Percentiles rank a stretch among this genome's conserved stretches.
Evolutionary conservation across 139 green algal species (phyloP).

Genomic region (Ostreobium quekettii): DNA sequence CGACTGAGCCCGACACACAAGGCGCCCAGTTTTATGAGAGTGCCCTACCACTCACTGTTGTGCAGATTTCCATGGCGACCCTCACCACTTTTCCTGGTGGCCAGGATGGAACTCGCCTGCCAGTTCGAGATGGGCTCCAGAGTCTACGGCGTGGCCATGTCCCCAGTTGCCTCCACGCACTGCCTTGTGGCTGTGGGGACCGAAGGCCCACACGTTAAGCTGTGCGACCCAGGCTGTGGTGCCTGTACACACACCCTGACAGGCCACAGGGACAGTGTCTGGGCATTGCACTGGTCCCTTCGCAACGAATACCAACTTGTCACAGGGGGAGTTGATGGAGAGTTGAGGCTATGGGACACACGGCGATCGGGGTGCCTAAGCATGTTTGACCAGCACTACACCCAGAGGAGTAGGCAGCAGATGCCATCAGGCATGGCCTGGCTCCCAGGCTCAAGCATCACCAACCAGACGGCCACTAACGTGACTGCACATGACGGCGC

Average conservation of each 20-base stretch:
- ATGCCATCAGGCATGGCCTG: neutral
- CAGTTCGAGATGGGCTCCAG: conserved; percentile 49
- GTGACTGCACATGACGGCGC: conserved; percentile 29
- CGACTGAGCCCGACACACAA: no score
- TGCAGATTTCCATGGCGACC: neutral
- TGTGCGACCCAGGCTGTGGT: conserved; percentile 64
- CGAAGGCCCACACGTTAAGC: conserved; percentile 38
- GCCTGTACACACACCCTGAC: conserved; percentile 61
- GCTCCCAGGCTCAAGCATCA: neutral
- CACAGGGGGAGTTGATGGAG: conserved; percentile 24
- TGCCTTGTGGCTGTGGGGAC: conserved; percentile 51
- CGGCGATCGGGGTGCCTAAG: conserved; percentile 43
- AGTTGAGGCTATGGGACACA: conserved; percentile 72
- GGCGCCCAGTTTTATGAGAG: no score
- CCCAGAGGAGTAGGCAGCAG: conserved; percentile 17
- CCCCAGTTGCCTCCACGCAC: conserved; percentile 38
- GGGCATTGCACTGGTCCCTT: conserved; percentile 56
- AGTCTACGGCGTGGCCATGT: conserved; percentile 64
- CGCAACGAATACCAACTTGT: conserved; percentile 58
- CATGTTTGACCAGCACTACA: conserved; percentile 54
- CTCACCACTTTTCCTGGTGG: neutral
- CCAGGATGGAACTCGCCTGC: conserved; percentile 37
- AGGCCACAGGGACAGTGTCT: conserved; percentile 59
- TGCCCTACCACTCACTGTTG: no score
- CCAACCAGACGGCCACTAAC: neutral